Evolutionary conservation across 2,329 filamentous ascomycete species (phyloP).

Genomic region (Beauveria scarabaeidicola): DNA sequence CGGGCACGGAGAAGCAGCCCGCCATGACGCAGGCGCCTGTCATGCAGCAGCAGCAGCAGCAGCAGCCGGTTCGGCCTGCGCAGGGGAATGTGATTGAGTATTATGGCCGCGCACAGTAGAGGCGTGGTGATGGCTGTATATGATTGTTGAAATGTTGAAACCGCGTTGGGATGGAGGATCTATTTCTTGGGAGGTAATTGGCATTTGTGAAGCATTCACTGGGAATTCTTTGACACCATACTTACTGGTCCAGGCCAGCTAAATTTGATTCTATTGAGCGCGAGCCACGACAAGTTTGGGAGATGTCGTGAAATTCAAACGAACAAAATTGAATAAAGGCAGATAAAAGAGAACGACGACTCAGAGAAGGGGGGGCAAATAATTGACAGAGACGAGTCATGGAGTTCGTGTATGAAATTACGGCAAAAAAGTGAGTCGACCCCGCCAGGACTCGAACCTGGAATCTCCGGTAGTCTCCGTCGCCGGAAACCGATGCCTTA

Average conservation of each 20-base stretch:
- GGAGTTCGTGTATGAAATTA: no score
- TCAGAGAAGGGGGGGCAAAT: neutral
- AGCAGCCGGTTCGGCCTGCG: neutral
- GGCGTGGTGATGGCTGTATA: neutral
- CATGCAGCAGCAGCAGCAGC: neutral
- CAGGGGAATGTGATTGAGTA: neutral
- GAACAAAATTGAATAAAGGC: no score
- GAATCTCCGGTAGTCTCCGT: constrained; percentile 5
- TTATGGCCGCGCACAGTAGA: neutral
- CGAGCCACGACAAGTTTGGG: neutral
- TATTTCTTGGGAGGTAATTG: neutral
- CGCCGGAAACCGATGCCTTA: constrained; percentile 8
- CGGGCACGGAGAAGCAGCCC: neutral
- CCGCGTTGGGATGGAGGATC: no score
- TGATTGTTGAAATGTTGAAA: neutral
- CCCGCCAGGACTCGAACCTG: constrained; percentile 11
- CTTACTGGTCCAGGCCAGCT: neutral
- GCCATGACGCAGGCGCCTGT: neutral
- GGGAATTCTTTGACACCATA: neutral
- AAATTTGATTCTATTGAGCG: no score
- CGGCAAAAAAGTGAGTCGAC: neutral
- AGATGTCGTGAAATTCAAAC: no score
- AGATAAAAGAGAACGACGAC: neutral
- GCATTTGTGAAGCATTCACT: neutral
- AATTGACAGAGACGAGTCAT: neutral